Evolutionary conservation across 2,329 filamentous ascomycete species (phyloP), one percentile per base, ranked within the genome.

Genomic region (Diaporthe caulivora): DNA sequence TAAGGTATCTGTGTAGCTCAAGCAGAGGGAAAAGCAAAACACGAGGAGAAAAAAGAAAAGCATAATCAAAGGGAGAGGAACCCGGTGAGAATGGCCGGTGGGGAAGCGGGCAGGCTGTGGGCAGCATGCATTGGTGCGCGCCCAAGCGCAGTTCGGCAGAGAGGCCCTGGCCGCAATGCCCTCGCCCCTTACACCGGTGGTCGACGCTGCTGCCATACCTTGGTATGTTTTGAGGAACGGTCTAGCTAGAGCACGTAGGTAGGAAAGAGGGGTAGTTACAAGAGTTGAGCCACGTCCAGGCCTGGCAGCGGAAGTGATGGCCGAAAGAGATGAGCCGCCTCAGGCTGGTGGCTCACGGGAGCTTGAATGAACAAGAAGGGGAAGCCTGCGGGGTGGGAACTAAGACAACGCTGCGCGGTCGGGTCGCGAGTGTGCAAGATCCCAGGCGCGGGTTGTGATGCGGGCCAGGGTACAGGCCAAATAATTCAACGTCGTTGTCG

Each of bases 251-350:
- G n/a, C 31, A 42, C 17, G 51, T 58, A 47, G 37, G 70, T 72
- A 71, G 64, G 68, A 73, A 75, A 75, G 74, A 75, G 74, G 74
- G 74, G 74, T 71, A 75, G 54, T 67, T 75, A 75, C 74, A 68
- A 13, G 37, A 40, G 67, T 69, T 68, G 54, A 73, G 47, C 17
- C 37, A 47, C 29, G 57, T 53, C 40, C 29, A 37, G 42, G 44
- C 54, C 71, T 58, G 34, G 37, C 67, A 73, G 54, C 51, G 24
- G 44, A 65, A 31, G 26, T 10, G 54, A 51, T 51, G 44, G 62
- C 11, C 15, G 44, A 37, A 18, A 29, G 44, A 21, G 44, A 65
- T 49, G 62, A 18, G 62, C 62, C 21, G 62, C 62, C 26, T 51
- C 24, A 21, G 47, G 31, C 62, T 40, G 47, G 47, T 60, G 67